These are phyloP conservation scores for Candida parachauliodes DNA, from an alignment of 805 yeast species.

Conservation along the genomic window DNA sequence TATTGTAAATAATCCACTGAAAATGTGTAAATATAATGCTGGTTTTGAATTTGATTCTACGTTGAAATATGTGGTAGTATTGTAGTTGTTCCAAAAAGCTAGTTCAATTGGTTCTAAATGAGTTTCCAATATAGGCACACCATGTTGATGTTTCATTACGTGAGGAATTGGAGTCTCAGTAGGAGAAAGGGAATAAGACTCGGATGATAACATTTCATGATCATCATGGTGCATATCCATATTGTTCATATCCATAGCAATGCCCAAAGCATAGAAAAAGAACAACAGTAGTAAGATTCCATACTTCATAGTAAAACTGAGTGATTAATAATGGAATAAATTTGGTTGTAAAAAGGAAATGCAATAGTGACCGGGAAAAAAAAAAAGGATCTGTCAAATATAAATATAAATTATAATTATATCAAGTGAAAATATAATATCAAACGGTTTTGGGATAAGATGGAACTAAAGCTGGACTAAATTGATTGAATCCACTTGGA, in stretches of 20 bases:
- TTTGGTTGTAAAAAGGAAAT: neutral
- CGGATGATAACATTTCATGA: neutral
- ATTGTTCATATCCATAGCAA: conserved; percentile 14
- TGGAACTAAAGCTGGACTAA: no score
- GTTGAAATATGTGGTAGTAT: conserved; percentile 72
- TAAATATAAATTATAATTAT: no score
- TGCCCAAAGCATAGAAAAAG: neutral
- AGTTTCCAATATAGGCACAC: conserved; percentile 69
- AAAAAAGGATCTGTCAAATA: neutral
- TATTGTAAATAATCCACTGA: conserved; percentile 40
- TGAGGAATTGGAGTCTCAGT: conserved; percentile 30
- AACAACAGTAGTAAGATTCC: neutral
- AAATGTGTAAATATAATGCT: conserved; percentile 54
- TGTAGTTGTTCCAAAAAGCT: conserved; percentile 72
- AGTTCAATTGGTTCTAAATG: conserved; percentile 68
- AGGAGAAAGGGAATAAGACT: conserved; percentile 1
- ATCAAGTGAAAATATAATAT: no score
- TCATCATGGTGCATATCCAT: conserved; percentile 16
- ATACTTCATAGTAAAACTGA: neutral
- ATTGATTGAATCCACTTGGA: no score
- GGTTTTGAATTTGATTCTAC: conserved; percentile 46
- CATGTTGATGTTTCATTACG: conserved; percentile 50
- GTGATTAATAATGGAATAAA: no score
- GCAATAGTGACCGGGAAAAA: no score
- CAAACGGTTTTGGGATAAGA: no score